Conservation (phyloP, 2,329 filamentous ascomycete species). For the Penicillium concentricum region DNA sequence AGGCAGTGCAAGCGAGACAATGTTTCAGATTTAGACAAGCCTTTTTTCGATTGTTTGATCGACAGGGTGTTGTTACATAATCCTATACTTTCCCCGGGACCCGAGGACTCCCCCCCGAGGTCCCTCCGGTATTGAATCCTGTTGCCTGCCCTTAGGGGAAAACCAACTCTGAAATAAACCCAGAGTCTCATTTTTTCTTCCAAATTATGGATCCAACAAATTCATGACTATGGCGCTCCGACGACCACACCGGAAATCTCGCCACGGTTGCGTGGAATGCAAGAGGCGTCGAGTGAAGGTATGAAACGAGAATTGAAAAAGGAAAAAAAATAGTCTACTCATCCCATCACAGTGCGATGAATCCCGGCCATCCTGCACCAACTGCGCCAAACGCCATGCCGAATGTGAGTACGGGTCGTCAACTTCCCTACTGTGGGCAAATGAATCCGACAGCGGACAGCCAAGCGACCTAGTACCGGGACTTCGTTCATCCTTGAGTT, state of each 20-base stretch:
- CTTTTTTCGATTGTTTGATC: slow-evolving; percentile 21
- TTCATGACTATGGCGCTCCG: slow-evolving; percentile 32
- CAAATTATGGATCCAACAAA: slow-evolving; percentile 7
- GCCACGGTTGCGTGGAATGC: slow-evolving; percentile 36
- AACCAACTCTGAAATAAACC: not conserved
- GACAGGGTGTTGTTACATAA: slow-evolving; percentile 24
- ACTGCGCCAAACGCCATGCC: slow-evolving; percentile 33
- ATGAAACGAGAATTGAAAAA: not conserved
- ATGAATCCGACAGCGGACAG: slow-evolving; percentile 26
- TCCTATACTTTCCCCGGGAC: not conserved
- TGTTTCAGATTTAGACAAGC: slow-evolving; percentile 24
- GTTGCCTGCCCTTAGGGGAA: slow-evolving; percentile 19
- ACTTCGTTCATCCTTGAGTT: not conserved
- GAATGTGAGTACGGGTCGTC: slow-evolving; percentile 35
- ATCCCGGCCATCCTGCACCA: slow-evolving; percentile 31
- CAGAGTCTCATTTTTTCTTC: not conserved
- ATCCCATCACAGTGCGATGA: slow-evolving; percentile 32
- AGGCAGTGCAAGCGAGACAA: slow-evolving; percentile 22
- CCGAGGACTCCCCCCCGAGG: not conserved
- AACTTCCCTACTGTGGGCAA: slow-evolving; percentile 33
- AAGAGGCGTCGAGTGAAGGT: slow-evolving; percentile 39
- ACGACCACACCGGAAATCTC: slow-evolving; percentile 38
- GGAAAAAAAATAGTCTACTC: not conserved
- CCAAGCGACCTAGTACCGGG: not conserved
- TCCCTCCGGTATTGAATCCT: slow-evolving; percentile 14